These are phyloP conservation scores for Tricholoma hemisulphureum DNA, from an alignment of 768 basidiomycete species.

Conservation along the genomic window DNA sequence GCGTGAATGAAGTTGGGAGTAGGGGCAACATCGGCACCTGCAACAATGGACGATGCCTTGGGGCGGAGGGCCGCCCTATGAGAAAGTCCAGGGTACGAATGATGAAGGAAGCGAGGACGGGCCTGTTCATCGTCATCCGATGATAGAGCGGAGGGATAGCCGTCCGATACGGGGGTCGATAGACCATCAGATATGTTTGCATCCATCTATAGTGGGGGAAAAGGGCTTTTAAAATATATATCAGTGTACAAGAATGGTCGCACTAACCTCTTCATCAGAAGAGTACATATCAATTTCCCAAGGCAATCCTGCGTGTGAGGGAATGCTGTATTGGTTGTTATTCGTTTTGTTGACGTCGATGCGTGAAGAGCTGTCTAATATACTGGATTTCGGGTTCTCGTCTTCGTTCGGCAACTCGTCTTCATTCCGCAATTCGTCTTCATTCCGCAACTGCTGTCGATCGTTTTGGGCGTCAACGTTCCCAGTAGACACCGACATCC, in stretches of 20 bases:
- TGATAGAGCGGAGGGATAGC: conserved; percentile 9
- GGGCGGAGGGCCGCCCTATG: conserved; percentile 11
- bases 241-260: neutral
- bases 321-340: neutral
- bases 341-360: neutral
- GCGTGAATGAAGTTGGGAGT: conserved; percentile 53
- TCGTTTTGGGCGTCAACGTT: neutral
- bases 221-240: neutral
- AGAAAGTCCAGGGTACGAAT: conserved; percentile 16
- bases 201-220: neutral
- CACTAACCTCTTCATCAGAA: conserved; percentile 25
- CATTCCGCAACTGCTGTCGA: conserved; percentile 1
- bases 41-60: conserved; percentile 40
- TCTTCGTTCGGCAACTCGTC: conserved; percentile 3
- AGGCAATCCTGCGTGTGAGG: neutral
- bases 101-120: conserved; percentile 10
- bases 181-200: conserved; percentile 3
- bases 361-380: neutral
- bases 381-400: neutral
- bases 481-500: conserved; percentile 42
- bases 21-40: conserved; percentile 35
- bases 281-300: conserved; percentile 3
- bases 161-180: conserved; percentile 10
- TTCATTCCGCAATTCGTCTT: conserved; percentile 6
- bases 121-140: conserved; percentile 15